Conservation (phyloP, 2,329 filamentous ascomycete genomes). For the Cordyceps javanica region DNA sequence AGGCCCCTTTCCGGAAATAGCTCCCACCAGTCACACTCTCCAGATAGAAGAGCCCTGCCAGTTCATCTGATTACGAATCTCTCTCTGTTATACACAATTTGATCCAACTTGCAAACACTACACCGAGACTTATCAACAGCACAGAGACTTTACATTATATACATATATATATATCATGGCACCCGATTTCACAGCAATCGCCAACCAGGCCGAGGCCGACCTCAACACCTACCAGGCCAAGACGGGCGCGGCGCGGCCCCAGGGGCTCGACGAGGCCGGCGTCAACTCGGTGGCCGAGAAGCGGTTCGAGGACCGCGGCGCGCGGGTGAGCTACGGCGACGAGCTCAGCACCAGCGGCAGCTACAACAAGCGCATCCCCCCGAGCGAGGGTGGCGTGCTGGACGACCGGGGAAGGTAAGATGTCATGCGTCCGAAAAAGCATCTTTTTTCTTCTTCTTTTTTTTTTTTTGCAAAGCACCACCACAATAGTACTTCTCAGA, state of each 20-base stretch:
- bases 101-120: too few relatives aligned
- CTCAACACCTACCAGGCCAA: conserved; percentile 44
- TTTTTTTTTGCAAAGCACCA: too few relatives aligned
- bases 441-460: background rate
- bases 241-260: conserved; percentile 35
- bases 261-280: conserved; percentile 35
- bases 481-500: too few relatives aligned
- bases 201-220: conserved; percentile 40
- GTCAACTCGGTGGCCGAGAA: conserved; percentile 36
- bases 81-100: too few relatives aligned
- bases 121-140: too few relatives aligned
- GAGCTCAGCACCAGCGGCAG: conserved; percentile 40
- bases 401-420: conserved; percentile 39
- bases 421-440: too few relatives aligned
- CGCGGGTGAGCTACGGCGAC: conserved; percentile 33
- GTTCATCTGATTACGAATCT: too few relatives aligned
- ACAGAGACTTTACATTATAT: background rate
- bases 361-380: conserved; percentile 41
- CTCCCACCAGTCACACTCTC: background rate
- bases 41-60: too few relatives aligned
- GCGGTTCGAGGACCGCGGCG: conserved; percentile 32
- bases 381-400: conserved; percentile 37
- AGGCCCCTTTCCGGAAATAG: background rate
- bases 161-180: background rate
- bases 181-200: conserved; percentile 34